Conservation (phyloP, 176 grass and related monocot species). For the Oryza longistaminata region DNA sequence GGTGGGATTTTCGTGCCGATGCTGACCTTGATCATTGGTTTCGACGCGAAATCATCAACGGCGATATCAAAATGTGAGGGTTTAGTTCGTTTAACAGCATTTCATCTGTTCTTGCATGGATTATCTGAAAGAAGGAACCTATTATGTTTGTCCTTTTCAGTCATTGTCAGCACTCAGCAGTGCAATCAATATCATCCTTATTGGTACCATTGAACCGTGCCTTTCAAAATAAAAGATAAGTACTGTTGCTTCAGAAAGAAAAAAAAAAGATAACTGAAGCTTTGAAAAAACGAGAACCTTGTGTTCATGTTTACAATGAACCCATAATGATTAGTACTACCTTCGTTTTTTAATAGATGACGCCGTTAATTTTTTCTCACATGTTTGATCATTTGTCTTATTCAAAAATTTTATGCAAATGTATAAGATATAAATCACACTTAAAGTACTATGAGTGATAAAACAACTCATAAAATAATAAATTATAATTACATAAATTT, state of each 20-base stretch:
- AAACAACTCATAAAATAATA: too few relatives aligned
- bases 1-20: slow-evolving; percentile 68
- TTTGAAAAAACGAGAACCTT: background rate
- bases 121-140: too few relatives aligned
- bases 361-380: too few relatives aligned
- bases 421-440: too few relatives aligned
- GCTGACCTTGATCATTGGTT: slow-evolving; percentile 61
- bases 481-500: too few relatives aligned
- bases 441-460: too few relatives aligned
- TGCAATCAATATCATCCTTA: background rate
- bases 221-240: background rate
- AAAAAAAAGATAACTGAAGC: background rate
- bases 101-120: background rate
- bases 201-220: background rate
- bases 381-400: too few relatives aligned
- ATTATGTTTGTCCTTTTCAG: background rate
- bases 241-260: background rate
- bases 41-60: slow-evolving; percentile 60
- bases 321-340: background rate
- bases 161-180: background rate
- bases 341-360: too few relatives aligned
- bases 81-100: background rate
- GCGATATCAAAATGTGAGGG: slow-evolving; percentile 64
- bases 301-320: background rate
- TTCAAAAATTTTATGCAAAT: too few relatives aligned